phyloP scores from a whole-genome alignment of 306 rosid genomes.

The Quercus suber region DNA sequence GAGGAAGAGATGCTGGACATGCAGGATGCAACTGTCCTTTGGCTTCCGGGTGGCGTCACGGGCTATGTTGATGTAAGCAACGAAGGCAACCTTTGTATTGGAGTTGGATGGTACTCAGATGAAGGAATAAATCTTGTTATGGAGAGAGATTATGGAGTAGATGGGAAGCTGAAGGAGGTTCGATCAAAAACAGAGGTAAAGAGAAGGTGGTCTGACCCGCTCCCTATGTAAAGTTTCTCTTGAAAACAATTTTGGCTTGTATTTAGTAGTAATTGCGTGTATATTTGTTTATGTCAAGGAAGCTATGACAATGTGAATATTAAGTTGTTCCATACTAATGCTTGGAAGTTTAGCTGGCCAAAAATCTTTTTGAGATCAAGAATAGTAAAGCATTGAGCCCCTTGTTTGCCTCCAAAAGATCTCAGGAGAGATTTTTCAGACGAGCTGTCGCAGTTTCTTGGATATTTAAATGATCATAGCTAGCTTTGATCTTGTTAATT shows the following conservation, averaged over 20 bases:
- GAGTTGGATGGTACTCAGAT: slow-evolving; percentile 92
- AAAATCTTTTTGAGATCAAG: neutral
- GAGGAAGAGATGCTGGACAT: slow-evolving; percentile 80
- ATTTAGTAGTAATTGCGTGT: slow-evolving; percentile 17
- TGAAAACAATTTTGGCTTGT: slow-evolving; percentile 1
- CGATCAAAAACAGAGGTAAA: slow-evolving; percentile 74
- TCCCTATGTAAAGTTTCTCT: slow-evolving; percentile 27
- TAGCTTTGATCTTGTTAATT: too few relatives aligned
- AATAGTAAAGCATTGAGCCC: neutral
- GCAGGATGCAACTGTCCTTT: slow-evolving; percentile 74
- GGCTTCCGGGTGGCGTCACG: slow-evolving; percentile 93
- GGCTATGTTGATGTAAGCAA: slow-evolving; percentile 69
- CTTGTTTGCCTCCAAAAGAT: neutral
- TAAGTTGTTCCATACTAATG: neutral
- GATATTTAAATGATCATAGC: too few relatives aligned
- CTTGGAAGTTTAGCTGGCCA: neutral
- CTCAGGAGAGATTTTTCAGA: too few relatives aligned
- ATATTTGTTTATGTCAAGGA: slow-evolving; percentile 16
- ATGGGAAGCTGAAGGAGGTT: slow-evolving; percentile 86
- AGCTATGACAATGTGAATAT: neutral
- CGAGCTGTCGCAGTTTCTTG: too few relatives aligned
- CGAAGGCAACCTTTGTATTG: slow-evolving; percentile 85
- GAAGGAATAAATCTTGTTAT: slow-evolving; percentile 94
- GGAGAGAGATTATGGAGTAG: slow-evolving; percentile 94
- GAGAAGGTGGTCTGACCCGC: slow-evolving; percentile 72